phyloP scores from a whole-genome alignment of 192 early-diverging fungal genomes.

The Coemansia sp. region DNA sequence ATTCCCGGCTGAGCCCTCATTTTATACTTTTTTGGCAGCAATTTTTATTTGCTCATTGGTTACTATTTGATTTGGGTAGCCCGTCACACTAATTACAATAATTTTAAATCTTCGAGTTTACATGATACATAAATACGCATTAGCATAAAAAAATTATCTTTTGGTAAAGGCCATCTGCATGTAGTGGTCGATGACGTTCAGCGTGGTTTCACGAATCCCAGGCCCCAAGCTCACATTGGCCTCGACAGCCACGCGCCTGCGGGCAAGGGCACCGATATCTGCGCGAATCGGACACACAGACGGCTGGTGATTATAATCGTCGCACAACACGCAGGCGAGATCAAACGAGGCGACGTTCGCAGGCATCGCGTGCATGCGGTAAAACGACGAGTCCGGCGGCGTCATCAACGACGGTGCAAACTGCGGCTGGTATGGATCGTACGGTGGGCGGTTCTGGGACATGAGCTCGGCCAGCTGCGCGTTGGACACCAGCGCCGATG shows the following conservation, averaged over 20 bases:
- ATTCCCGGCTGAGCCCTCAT: no score
- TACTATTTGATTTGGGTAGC: no score
- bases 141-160: no score
- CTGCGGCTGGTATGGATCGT: slow-evolving; percentile 6
- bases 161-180: not conserved
- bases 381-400: not conserved
- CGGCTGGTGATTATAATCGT: slow-evolving; percentile 4
- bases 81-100: no score
- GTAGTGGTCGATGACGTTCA: slow-evolving; percentile 15
- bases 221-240: slow-evolving; percentile 2
- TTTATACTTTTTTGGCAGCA: no score
- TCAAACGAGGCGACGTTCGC: slow-evolving; percentile 4
- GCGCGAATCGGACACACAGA: slow-evolving; percentile 1
- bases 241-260: slow-evolving; percentile 8
- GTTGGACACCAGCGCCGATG: not conserved
- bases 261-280: slow-evolving; percentile 3
- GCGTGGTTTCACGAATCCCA: slow-evolving; percentile 9
- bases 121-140: not conserved
- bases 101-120: no score
- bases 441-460: not conserved
- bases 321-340: slow-evolving; percentile 20
- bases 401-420: not conserved
- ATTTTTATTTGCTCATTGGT: no score
- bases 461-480: not conserved
- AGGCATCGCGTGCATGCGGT: not conserved